Base-by-base conservation (phyloP, 2,329 filamentous ascomycete species). In the Fusarium newnesense region DNA sequence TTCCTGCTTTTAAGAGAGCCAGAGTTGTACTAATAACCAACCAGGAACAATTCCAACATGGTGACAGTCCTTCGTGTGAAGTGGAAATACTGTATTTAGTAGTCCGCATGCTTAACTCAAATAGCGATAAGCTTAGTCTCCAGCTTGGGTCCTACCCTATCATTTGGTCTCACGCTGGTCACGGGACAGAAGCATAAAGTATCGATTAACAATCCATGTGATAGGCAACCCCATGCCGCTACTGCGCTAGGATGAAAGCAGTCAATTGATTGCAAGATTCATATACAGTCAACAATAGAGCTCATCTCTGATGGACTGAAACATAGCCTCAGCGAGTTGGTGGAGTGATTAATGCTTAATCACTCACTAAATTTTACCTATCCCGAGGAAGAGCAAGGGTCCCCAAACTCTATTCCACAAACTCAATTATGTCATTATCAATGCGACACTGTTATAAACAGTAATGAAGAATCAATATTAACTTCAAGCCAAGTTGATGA, bases 211-310 rank as follows among this genome's bases (percentile, higher is more conserved):
- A 46, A 30, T 24, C 24, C 24, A 24, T 24, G 24, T 24, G 24
- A 24, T 3, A 24, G 24, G 26, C 19, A 46, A 18, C 7, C 9
- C 11, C 9, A 21, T 5, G 9, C 24, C 13, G 19, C 12, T 11
- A 16, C 21, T 49, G 28, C 19, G 11, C 52, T 54, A 54, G 10
- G 9, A 54, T 28, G 10, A 13, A 40, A 32, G 19, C 9, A 4
- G 52, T 13, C 52, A 54, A 54, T 32, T n/a, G 50, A 54, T 54
- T 54, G 36, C 50, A 54, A n/a, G 16, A 16, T 6, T n/a, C 7
- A 49, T 30, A 4, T 32, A 7, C 13, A 19, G 26, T 9, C 19
- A 8, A 28, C 6, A 28, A 28, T 13, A 7, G 18, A 46, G 7
- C 2, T 9, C 24, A 19, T 13, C 43, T 24, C 9, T 43, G 13